Evolutionary conservation across 2,329 filamentous ascomycete genomes (phyloP), one percentile per base, ranked within the genome.

Genomic region (Colletotrichum cereale): DNA sequence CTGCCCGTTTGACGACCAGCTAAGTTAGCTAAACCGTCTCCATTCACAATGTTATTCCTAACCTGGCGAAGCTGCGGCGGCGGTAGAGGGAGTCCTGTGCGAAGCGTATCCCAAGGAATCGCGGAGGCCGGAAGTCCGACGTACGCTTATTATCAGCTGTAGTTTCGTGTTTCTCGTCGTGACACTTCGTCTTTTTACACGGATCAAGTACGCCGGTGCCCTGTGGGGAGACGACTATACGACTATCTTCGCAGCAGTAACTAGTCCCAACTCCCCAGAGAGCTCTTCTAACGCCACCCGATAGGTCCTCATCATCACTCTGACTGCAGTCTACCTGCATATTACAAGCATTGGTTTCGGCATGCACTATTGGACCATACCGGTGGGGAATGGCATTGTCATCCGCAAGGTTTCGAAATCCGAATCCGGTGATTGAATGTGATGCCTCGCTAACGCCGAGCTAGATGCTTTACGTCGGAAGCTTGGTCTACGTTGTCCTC

Each of bases 381-480:
- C 24, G 5, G 36, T 63, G 29, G n/a, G 61, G 8, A 63, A 63
- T 53, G 10, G 47, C 12, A 38, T 65, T 18, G 8, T 65, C 21
- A 65, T 65, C 29, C 8, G 18, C 14, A 65, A 65, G 50, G 62
- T 65, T 48, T n/a, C n/a, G 29, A 6, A 34, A 48, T 36, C 29
- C 34, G 18, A 21, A 52, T 14, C 52, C 12, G 21, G 40, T 8
- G 18, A 5, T 18, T 57, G 16, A 29, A 48, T 8, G 5, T 48
- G 18, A 16, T 57, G 24, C 14, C 38, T 26, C 31, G 6, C 34
- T 18, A 36, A 65, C 40, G n/a, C 7, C 18, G 21, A 48, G 52
- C 29, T 8, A 65, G 62, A 65, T 57, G n/a, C 40, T 65, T n/a
- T 65, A 65, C 18, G 24, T 65, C 21, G 18, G 62, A 56, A 65